A percentile compares a stretch with the other conserved stretches of the same genome.
These are phyloP conservation scores for Trichophyton rubrum DNA, from an alignment of 2,329 filamentous ascomycete species.

Conservation along the genomic window DNA sequence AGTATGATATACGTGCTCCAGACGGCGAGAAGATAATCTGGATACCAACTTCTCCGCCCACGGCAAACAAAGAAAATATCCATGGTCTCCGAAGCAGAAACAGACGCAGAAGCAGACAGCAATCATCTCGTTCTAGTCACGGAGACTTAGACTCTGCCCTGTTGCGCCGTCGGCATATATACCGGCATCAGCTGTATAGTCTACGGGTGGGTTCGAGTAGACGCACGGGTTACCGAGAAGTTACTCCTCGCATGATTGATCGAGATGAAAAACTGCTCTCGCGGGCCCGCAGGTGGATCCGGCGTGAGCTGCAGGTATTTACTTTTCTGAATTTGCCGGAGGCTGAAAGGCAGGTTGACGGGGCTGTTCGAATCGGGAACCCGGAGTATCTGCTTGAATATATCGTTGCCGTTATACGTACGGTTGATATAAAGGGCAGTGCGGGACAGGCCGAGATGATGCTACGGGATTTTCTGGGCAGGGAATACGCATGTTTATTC, in stretches of 20 bases:
- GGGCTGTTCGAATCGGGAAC: constrained; percentile 41
- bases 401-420: constrained; percentile 69
- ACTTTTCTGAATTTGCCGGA: constrained; percentile 37
- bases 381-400: constrained; percentile 80
- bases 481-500: constrained; percentile 60
- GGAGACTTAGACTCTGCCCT: background rate
- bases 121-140: background rate
- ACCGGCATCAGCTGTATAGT: constrained; percentile 59
- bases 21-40: constrained; percentile 47
- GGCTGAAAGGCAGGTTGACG: background rate
- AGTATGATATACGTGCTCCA: constrained; percentile 49
- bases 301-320: constrained; percentile 75
- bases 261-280: constrained; percentile 55
- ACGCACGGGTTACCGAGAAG: constrained; percentile 60
- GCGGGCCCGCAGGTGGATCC: constrained; percentile 66
- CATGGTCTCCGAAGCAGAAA: background rate
- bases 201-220: constrained; percentile 72
- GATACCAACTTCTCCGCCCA: constrained; percentile 29
- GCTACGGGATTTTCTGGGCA: constrained; percentile 64
- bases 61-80: background rate
- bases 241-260: constrained; percentile 56
- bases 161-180: constrained; percentile 52
- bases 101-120: background rate
- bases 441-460: constrained; percentile 68
- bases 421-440: constrained; percentile 67